Evolutionary conservation across 192 early-diverging fungal species (phyloP).

Genomic region (Coemansia sp.): DNA sequence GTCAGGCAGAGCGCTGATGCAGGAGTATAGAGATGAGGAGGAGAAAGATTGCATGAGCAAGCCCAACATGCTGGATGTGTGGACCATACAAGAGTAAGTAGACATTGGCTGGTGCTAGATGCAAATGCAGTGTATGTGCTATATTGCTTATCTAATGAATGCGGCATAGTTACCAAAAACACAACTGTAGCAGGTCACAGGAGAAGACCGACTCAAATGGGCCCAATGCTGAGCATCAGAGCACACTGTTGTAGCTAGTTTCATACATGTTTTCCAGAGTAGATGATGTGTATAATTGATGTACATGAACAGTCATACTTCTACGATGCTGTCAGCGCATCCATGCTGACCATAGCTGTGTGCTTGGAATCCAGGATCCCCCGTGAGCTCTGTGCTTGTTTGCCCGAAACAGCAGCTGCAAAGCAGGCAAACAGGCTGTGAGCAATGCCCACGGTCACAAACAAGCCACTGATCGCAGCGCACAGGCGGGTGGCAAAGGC

Average conservation of each 20-base stretch:
- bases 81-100: constrained; percentile 30
- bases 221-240: too few species aligned
- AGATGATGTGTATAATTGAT: not conserved
- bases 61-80: constrained; percentile 51
- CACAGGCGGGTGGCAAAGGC: constrained; percentile 79
- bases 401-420: not conserved
- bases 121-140: not conserved
- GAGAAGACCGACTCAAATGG: not conserved
- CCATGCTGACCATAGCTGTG: not conserved
- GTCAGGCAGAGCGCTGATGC: constrained; percentile 28
- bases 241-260: too few species aligned
- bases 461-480: constrained; percentile 82
- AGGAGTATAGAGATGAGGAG: constrained; percentile 23
- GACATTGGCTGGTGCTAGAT: too few species aligned
- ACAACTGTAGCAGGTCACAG: not conserved
- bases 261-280: too few species aligned
- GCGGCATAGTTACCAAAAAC: not conserved
- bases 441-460: constrained; percentile 63
- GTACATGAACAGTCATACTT: not conserved
- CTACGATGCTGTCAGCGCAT: not conserved
- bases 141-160: not conserved
- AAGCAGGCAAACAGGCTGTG: constrained; percentile 44
- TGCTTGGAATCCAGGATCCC: not conserved
- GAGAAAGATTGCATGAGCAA: constrained; percentile 13
- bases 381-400: not conserved